Base-by-base conservation (phyloP, 192 early-diverging fungal species). In the Coemansia sp. region DNA sequence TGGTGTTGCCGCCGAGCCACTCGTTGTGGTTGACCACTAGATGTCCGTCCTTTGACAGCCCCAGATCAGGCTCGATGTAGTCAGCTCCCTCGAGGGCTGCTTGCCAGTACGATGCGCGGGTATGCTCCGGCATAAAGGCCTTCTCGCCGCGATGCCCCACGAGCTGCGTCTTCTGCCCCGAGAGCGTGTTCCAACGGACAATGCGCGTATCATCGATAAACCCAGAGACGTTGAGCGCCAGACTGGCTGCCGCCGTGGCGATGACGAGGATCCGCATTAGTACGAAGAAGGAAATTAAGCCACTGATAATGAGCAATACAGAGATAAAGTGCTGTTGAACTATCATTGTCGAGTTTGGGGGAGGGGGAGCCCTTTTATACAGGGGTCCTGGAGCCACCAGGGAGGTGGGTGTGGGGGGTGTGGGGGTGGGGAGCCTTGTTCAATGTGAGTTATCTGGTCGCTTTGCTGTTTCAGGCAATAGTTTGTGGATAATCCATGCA, bases 11-110 rank as follows among this genome's bases (percentile, higher is more conserved):
- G 45, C 81, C 67, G 0, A 83, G 65, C 68, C 68, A 83, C 41
- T 83, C 81, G 76, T 83, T 78, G 69, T 83, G 81, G 58, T 75
- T 75, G 13, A 83, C 76, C 2, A 83, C 72, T n/a, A 83, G 56
- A 50, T 78, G 72, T 0, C 81, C 81, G 43, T 83, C 81, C 28
- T 64, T 70, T 47, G 81, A 75, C 55, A 83, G 48, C 4, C 62
- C 72, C 21, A 83, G 61, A 25, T 83, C 81, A 0, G 81, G 76
- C 69, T 83, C 81, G 5, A 83, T 83, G 41, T 65, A 78, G 39
- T 83, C 81, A 1, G 69, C 81, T 14, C 66, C 63, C 33, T 83
- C 81, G 6, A 83, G 57, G 18, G 72, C 81, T 0, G 81, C 81
- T 55, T 83, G 81, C 76, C 75, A 83, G 65, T 75, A 78, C 7